A percentile compares a stretch with the other conserved stretches of the same genome.
Conservation (phyloP, 345 rosid species). For the Eutrema japonicum region DNA sequence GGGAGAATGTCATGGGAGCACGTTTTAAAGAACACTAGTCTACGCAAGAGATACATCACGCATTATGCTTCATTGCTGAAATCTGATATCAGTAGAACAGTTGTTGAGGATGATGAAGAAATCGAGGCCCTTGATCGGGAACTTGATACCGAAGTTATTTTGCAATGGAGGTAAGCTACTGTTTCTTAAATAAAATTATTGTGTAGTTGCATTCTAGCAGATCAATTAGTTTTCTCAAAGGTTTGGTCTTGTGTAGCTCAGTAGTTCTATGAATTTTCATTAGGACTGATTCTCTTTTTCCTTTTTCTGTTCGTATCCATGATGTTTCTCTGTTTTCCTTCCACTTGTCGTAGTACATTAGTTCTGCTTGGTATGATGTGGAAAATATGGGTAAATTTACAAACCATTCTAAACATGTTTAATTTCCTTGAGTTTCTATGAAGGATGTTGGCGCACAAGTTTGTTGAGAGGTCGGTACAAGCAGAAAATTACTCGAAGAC, state of each 20-base stretch:
- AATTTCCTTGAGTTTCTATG: conserved; percentile 32
- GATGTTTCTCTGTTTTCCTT: conserved; percentile 29
- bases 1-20: conserved; percentile 96
- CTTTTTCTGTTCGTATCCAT: conserved; percentile 1
- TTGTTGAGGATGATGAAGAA: conserved; percentile 78
- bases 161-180: conserved; percentile 90
- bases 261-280: conserved; percentile 23
- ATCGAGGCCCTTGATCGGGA: conserved; percentile 82
- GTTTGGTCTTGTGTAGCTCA: conserved; percentile 14
- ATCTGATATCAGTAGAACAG: conserved; percentile 63
- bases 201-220: conserved; percentile 21
- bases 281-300: conserved; percentile 6
- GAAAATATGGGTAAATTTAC: conserved; percentile 12
- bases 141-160: conserved; percentile 86
- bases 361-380: conserved; percentile 20
- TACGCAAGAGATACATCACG: conserved; percentile 88
- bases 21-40: conserved; percentile 67
- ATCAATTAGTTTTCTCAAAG: conserved; percentile 14
- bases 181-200: neutral
- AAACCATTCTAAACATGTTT: conserved; percentile 12
- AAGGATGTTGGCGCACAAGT: conserved; percentile 98
- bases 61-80: conserved; percentile 87
- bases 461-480: conserved; percentile 73
- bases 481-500: conserved; percentile 56
- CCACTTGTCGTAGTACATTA: neutral